Evolutionary conservation across 192 early-diverging fungal species (phyloP).

Genomic region (Gonapodya prolifera): DNA sequence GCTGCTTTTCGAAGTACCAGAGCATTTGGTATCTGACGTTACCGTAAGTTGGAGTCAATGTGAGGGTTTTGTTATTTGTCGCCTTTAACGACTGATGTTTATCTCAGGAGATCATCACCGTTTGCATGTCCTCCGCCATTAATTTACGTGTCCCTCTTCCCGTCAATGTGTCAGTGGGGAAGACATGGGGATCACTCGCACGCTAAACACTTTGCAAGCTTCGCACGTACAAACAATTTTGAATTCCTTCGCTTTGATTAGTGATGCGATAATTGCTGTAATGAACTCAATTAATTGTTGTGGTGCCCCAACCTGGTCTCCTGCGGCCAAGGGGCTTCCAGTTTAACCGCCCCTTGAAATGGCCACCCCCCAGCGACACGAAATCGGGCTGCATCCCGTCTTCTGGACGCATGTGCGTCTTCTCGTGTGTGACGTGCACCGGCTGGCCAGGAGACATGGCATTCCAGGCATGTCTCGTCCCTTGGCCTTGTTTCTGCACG

Average conservation of each 20-base stretch:
- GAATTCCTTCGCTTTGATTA: no score
- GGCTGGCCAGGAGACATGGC: not conserved
- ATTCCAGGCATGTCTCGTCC: not conserved
- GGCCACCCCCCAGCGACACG: not conserved
- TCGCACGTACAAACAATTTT: no score
- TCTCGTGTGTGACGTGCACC: not conserved
- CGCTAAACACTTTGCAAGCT: no score
- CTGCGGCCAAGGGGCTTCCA: no score
- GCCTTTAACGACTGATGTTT: not conserved
- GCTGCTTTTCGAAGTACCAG: constrained; percentile 13
- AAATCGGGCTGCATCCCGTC: not conserved
- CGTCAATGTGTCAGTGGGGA: not conserved
- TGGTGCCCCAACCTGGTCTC: no score
- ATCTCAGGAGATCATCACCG: not conserved
- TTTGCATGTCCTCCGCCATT: not conserved
- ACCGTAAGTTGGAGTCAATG: not conserved
- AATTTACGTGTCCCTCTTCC: not conserved
- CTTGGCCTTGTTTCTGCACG: not conserved
- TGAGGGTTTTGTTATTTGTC: not conserved
- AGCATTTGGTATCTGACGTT: not conserved
- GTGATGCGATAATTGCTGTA: no score
- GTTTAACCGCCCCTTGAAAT: no score
- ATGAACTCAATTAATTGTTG: no score
- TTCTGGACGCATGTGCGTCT: not conserved
- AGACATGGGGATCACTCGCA: not conserved